phyloP scores from a whole-genome alignment of 306 rosid genomes.

The Abrus pulchellus region DNA sequence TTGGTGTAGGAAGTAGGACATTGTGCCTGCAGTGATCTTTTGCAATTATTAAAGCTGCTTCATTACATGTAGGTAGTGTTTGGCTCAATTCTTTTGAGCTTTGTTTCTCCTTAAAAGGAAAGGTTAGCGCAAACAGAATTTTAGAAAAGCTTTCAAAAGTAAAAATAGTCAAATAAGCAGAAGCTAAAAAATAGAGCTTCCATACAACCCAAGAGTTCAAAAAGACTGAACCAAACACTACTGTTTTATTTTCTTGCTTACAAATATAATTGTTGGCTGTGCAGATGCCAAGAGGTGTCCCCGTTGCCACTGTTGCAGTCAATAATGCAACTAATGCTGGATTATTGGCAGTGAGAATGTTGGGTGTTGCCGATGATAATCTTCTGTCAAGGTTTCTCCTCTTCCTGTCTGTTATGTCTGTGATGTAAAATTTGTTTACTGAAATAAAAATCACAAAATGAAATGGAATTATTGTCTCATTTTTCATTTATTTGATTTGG shows the following conservation, averaged over 20 bases:
- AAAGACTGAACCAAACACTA: neutral
- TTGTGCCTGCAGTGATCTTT: neutral
- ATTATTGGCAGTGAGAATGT: conserved; percentile 69
- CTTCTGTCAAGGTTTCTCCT: conserved; percentile 66
- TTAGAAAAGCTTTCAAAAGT: neutral
- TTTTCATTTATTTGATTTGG: conserved; percentile 27
- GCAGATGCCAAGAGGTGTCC: conserved; percentile 94
- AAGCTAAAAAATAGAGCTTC: neutral
- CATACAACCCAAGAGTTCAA: neutral
- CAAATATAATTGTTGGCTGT: conserved; percentile 23
- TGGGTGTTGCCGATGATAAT: conserved; percentile 56
- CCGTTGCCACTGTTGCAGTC: conserved; percentile 87
- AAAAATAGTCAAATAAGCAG: neutral
- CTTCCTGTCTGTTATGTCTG: conserved; percentile 5
- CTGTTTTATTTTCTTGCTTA: neutral
- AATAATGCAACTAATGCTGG: conserved; percentile 91
- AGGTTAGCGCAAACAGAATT: neutral
- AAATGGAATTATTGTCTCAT: neutral
- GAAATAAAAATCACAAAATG: conserved; percentile 7
- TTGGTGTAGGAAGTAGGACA: neutral
- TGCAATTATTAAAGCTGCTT: neutral
- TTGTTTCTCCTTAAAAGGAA: neutral
- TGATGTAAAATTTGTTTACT: neutral
- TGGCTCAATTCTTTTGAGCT: neutral
- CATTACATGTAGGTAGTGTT: neutral